Evolutionary conservation across 2,329 filamentous ascomycete species (phyloP).

Genomic region (Chalaropsis thielavioides): DNA sequence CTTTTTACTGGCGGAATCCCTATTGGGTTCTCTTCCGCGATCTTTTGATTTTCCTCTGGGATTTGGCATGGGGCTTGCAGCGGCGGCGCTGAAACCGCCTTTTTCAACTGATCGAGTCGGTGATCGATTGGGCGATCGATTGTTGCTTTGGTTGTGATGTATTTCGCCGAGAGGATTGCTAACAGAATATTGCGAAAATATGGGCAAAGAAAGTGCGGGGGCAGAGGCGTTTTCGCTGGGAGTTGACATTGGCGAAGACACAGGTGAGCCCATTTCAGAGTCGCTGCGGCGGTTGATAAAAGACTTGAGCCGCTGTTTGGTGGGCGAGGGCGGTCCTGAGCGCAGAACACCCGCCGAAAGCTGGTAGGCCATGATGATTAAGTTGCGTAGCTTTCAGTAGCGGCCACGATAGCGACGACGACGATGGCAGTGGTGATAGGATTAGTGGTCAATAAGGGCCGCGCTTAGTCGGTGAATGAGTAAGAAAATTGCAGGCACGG

Average conservation of each 20-base stretch:
- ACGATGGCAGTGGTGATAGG: not conserved
- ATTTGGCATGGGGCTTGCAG: not conserved
- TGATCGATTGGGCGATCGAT: constrained; percentile 12
- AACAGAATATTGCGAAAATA: constrained; percentile 15
- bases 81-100: constrained; percentile 2
- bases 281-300: constrained; percentile 16
- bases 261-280: constrained; percentile 13
- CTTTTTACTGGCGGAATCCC: constrained; percentile 15
- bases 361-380: constrained; percentile 14
- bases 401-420: not conserved
- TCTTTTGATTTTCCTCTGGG: constrained; percentile 9
- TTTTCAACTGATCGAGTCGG: constrained; percentile 11
- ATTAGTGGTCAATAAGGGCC: not conserved
- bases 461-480: not conserved
- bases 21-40: constrained; percentile 27
- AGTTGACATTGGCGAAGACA: constrained; percentile 11
- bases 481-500: not conserved
- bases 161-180: constrained; percentile 14
- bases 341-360: constrained; percentile 15
- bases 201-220: constrained; percentile 7
- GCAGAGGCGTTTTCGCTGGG: constrained; percentile 13
- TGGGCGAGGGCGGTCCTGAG: constrained; percentile 12
- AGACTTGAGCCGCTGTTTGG: constrained; percentile 15
- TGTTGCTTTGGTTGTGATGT: constrained; percentile 9
- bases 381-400: too few species aligned